phyloP scores from a whole-genome alignment of 169 alveolate genomes.

The Perkinsus marinus region DNA sequence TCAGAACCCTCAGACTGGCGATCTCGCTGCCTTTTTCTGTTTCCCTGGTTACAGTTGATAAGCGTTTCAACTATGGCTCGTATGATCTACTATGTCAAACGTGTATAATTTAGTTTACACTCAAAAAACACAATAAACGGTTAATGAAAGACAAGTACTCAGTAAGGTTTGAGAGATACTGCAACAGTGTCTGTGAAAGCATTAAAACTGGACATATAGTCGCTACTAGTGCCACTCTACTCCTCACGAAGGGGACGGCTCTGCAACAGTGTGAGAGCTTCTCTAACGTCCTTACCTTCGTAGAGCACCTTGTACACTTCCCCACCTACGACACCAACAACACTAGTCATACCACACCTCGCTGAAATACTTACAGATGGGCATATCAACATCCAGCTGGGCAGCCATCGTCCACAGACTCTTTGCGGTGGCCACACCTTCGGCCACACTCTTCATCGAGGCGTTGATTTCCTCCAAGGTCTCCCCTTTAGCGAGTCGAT shows the following conservation, averaged over 20 bases:
- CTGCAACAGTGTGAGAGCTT: neutral
- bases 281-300: neutral
- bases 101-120: too few relatives aligned
- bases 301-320: constrained; percentile 13
- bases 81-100: too few relatives aligned
- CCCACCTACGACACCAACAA: neutral
- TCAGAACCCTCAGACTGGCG: too few relatives aligned
- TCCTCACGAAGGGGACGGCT: neutral
- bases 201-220: neutral
- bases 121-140: too few relatives aligned
- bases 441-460: neutral
- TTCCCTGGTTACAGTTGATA: too few relatives aligned
- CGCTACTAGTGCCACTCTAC: neutral
- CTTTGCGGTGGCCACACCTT: constrained; percentile 13
- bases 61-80: too few relatives aligned
- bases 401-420: constrained; percentile 3
- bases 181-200: neutral
- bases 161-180: neutral
- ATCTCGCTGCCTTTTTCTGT: too few relatives aligned
- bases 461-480: neutral
- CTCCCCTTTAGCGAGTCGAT: constrained; percentile 5
- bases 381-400: constrained; percentile 13
- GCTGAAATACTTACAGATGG: neutral
- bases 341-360: neutral
- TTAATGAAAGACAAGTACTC: too few relatives aligned